These are phyloP conservation scores for Zygosaccharomyces bisporus DNA, from an alignment of 805 yeast genomes.

Conservation along the genomic window DNA sequence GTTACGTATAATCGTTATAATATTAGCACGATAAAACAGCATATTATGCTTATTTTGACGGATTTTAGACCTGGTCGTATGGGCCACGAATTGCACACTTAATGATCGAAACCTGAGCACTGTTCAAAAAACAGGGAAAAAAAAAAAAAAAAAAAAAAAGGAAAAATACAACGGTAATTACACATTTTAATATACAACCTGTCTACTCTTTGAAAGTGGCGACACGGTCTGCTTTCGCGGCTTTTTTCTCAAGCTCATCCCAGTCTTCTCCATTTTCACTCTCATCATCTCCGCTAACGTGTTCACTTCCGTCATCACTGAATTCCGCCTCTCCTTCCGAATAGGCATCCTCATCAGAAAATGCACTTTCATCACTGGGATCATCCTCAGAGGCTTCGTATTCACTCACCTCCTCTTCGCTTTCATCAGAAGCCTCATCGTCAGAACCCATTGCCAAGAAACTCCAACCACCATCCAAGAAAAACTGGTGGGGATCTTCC, in stretches of 20 bases:
- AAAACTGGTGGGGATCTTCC: conserved; percentile 92
- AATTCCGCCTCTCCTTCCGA: conserved; percentile 37
- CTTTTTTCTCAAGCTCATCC: conserved; percentile 40
- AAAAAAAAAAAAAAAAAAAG: too few relatives aligned
- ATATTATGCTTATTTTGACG: too few relatives aligned
- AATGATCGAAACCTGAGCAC: too few relatives aligned
- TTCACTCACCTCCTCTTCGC: conserved; percentile 58
- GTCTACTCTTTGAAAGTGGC: conserved; percentile 27
- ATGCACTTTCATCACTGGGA: conserved; percentile 41
- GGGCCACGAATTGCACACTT: too few relatives aligned
- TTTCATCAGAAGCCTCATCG: conserved; percentile 63
- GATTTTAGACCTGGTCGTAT: too few relatives aligned
- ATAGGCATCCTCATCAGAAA: conserved; percentile 37
- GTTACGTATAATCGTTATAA: conserved; percentile 7
- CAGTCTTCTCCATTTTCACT: conserved; percentile 41
- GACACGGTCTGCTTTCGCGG: conserved; percentile 39
- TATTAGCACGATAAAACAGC: conserved; percentile 1
- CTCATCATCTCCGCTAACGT: conserved; percentile 29
- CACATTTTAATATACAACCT: conserved; percentile 4
- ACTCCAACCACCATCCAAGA: conserved; percentile 93
- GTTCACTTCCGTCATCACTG: conserved; percentile 35
- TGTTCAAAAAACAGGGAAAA: too few relatives aligned
- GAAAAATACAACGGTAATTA: conserved; percentile 1
- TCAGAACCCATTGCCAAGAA: conserved; percentile 88
- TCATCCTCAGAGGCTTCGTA: conserved; percentile 45